Percentiles rank a stretch among this genome's conserved stretches.
Conservation (phyloP, 2,329 filamentous ascomycete species). For the Hypocreales sp. region DNA sequence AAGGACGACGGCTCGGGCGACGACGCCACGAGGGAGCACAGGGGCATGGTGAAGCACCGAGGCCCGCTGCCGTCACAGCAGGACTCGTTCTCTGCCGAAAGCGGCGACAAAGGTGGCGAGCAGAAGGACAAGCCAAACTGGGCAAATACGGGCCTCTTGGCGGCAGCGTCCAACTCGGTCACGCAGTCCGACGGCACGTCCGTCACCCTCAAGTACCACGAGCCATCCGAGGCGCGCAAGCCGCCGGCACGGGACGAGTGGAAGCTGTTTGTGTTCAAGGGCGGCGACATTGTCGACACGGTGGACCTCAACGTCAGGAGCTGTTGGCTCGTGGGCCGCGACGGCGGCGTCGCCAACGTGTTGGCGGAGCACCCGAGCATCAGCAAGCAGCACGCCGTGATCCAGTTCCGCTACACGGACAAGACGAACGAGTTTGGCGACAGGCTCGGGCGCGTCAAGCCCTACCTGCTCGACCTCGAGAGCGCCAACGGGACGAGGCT, state of each 20-base stretch:
- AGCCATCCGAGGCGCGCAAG: conserved; percentile 84
- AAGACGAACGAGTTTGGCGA: conserved; percentile 80
- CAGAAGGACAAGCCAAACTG: conserved; percentile 86
- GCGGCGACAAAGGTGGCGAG: conserved; percentile 28
- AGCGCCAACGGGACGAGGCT: conserved; percentile 81
- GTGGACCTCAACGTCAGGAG: conserved; percentile 61
- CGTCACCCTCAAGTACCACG: conserved; percentile 87
- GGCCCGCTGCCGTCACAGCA: conserved; percentile 45
- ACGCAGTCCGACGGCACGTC: conserved; percentile 57
- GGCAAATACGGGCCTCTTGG: conserved; percentile 62
- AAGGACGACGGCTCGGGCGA: conserved; percentile 4
- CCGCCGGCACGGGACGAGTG: conserved; percentile 64
- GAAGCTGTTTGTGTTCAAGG: conserved; percentile 91
- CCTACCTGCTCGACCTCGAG: conserved; percentile 86
- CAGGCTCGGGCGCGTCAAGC: conserved; percentile 60
- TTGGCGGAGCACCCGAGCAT: conserved; percentile 79
- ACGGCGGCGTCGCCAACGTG: conserved; percentile 67
- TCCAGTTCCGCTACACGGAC: conserved; percentile 80
- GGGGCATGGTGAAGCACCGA: conserved; percentile 13
- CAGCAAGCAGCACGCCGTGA: conserved; percentile 88
- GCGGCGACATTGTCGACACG: conserved; percentile 62
- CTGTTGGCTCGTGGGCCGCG: conserved; percentile 83
- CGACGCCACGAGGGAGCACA: conserved; percentile 9
- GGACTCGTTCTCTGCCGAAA: conserved; percentile 41
- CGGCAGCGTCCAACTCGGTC: conserved; percentile 69